These are phyloP conservation scores for Mayamaea pseudoterrestris DNA, from an alignment of 108 stramenopile genomes.

Conservation along the genomic window DNA sequence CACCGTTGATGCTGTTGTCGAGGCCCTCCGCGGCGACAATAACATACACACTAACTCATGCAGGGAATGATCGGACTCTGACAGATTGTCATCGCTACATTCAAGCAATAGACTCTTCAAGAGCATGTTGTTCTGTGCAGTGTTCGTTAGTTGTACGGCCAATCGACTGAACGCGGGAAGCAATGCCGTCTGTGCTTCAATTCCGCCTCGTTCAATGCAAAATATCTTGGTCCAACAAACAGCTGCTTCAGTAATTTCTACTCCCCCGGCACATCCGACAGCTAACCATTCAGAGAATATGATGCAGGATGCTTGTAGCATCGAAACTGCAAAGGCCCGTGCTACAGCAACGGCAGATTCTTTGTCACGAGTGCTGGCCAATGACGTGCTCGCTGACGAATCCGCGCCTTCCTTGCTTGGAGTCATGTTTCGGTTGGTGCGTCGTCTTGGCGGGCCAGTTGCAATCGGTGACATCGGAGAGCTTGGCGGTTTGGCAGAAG, in stretches of 20 bases:
- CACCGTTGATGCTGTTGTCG: too few relatives aligned
- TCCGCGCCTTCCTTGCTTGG: not conserved
- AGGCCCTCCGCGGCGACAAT: too few relatives aligned
- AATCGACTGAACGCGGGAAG: conserved; percentile 21
- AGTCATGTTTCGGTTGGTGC: not conserved
- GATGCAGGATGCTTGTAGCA: conserved; percentile 23
- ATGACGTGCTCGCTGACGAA: too few relatives aligned
- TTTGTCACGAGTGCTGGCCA: too few relatives aligned
- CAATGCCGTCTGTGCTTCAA: conserved; percentile 6
- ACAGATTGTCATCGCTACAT: too few relatives aligned
- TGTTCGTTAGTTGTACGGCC: conserved; percentile 14
- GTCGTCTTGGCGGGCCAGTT: conserved; percentile 1
- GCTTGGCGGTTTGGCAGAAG: not conserved
- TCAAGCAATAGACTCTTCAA: conserved; percentile 11
- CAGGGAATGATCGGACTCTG: too few relatives aligned
- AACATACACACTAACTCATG: too few relatives aligned
- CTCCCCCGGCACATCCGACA: conserved; percentile 12
- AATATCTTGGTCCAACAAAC: conserved; percentile 18
- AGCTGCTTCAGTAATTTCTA: conserved; percentile 11
- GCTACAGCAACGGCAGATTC: not conserved
- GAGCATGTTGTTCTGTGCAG: conserved; percentile 1
- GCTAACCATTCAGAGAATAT: conserved; percentile 26
- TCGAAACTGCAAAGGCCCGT: not conserved
- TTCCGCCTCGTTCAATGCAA: not conserved
- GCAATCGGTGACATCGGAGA: conserved; percentile 1